These are phyloP conservation scores for Clarireedia monteithiana DNA, from an alignment of 2,329 filamentous ascomycete genomes.

Conservation along the genomic window DNA sequence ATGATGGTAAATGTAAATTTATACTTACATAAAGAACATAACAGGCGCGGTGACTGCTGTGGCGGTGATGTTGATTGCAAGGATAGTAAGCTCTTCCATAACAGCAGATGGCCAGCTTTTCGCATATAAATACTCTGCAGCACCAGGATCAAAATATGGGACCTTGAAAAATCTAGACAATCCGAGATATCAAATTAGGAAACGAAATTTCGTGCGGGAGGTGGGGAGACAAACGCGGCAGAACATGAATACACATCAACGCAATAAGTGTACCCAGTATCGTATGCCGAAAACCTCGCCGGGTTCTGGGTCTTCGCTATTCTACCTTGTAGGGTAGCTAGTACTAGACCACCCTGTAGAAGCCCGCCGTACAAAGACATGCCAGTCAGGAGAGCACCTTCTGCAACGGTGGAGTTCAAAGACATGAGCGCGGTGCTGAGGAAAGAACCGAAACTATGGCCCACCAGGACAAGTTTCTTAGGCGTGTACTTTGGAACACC, in stretches of 20 bases:
- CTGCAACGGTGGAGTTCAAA: constrained; percentile 42
- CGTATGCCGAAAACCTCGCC: background rate
- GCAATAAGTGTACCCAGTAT: constrained; percentile 23
- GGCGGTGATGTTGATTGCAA: constrained; percentile 3
- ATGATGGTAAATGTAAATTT: too few species aligned
- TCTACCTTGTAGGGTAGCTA: background rate
- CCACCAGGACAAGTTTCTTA: constrained; percentile 46
- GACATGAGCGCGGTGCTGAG: constrained; percentile 47
- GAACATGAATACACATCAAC: constrained; percentile 25
- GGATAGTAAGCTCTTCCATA: constrained; percentile 8
- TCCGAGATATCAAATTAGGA: background rate
- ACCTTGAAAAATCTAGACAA: constrained; percentile 10
- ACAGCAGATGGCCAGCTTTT: constrained; percentile 7
- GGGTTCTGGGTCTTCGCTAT: background rate
- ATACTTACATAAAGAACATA: background rate
- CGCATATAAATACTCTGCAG: constrained; percentile 6
- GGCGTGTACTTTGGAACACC: constrained; percentile 8
- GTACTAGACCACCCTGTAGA: background rate
- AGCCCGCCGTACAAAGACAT: background rate
- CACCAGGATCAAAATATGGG: constrained; percentile 5
- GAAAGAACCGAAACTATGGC: constrained; percentile 55
- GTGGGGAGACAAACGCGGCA: constrained; percentile 12
- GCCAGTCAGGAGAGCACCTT: constrained; percentile 36
- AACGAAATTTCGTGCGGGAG: background rate
- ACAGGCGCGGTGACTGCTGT: constrained; percentile 2